Conservation (phyloP, 2,329 filamentous ascomycete genomes). For the Nigrograna mackinnonii region DNA sequence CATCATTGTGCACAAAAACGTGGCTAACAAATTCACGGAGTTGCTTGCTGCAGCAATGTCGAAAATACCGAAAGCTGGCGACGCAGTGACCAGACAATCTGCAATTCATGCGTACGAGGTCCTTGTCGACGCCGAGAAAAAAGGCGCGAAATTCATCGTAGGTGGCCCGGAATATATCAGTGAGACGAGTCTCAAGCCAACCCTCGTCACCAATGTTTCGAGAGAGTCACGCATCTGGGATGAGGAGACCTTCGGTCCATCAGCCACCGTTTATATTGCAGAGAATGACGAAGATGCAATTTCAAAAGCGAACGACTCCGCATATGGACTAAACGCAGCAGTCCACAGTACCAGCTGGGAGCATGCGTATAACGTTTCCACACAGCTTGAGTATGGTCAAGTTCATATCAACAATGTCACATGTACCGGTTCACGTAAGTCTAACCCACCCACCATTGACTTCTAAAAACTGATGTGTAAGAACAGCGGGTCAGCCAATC, state of each 20-base stretch:
- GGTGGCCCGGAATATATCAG: conserved; percentile 49
- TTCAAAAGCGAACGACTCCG: conserved; percentile 77
- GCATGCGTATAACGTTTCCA: conserved; percentile 42
- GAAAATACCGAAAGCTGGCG: conserved; percentile 43
- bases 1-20: conserved; percentile 61
- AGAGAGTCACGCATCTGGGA: conserved; percentile 71
- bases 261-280: conserved; percentile 68
- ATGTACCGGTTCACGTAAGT: conserved; percentile 5
- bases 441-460: neutral
- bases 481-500: conserved; percentile 11
- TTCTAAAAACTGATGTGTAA: neutral
- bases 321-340: conserved; percentile 72
- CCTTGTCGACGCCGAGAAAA: conserved; percentile 55
- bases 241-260: conserved; percentile 76
- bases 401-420: conserved; percentile 15
- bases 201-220: conserved; percentile 67
- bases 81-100: conserved; percentile 38
- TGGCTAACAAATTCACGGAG: conserved; percentile 55
- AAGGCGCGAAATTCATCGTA: conserved; percentile 58
- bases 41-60: conserved; percentile 47
- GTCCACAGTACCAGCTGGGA: conserved; percentile 71
- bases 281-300: conserved; percentile 71
- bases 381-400: conserved; percentile 57
- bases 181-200: conserved; percentile 57
- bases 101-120: conserved; percentile 43